Percentiles rank a stretch among this genome's conserved stretches.
phyloP scores from a whole-genome alignment of 257 asterid species.

The Gentiana dahurica region DNA sequence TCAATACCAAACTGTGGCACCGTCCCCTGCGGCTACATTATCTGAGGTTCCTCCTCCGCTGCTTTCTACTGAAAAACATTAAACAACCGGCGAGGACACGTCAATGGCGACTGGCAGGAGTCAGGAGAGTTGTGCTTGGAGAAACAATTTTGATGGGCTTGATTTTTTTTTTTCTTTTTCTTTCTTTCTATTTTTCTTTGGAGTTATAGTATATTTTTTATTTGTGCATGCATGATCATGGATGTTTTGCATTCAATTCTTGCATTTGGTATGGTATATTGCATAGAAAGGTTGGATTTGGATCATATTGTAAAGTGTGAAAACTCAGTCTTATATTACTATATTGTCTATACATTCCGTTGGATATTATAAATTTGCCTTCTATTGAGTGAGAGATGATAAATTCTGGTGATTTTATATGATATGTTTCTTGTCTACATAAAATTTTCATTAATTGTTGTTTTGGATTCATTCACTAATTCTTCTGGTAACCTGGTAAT shows the following conservation, averaged over 20 bases:
- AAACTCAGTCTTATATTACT: too few species aligned
- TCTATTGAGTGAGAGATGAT: too few species aligned
- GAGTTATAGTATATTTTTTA: constrained; percentile 6
- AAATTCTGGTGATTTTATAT: too few species aligned
- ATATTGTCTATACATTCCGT: too few species aligned
- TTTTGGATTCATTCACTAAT: too few species aligned
- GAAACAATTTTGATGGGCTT: constrained; percentile 51
- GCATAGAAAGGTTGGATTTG: too few species aligned
- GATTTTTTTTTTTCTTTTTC: constrained; percentile 25
- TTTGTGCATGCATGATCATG: constrained; percentile 36
- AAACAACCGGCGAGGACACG: constrained; percentile 44
- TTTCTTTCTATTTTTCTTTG: constrained; percentile 17
- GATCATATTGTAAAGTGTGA: too few species aligned
- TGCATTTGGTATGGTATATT: too few species aligned
- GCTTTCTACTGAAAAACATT: constrained; percentile 39
- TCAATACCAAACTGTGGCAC: constrained; percentile 64
- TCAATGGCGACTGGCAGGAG: constrained; percentile 7
- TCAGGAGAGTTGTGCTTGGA: constrained; percentile 43
- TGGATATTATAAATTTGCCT: too few species aligned
- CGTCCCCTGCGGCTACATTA: constrained; percentile 30
- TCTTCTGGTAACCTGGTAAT: too few species aligned
- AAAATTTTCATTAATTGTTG: too few species aligned
- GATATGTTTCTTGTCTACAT: too few species aligned
- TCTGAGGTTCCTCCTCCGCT: constrained; percentile 37
- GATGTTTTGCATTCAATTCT: constrained; percentile 24